phyloP scores from a whole-genome alignment of 2,329 filamentous ascomycete species.

The Penicillium crustosum region DNA sequence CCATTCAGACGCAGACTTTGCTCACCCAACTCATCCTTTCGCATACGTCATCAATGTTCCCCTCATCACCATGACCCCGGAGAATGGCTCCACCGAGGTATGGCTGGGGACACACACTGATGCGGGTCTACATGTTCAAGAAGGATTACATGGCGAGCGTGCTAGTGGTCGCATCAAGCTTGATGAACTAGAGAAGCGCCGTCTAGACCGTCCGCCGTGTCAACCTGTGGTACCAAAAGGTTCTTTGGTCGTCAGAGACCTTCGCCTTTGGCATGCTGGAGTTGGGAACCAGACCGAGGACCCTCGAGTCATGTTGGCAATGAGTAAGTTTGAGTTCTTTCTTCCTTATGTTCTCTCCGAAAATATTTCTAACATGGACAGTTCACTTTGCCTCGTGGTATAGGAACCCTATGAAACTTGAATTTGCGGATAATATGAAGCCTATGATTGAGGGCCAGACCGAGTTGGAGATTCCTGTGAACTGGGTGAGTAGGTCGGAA shows the following conservation, averaged over 20 bases:
- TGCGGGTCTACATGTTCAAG: constrained; percentile 42
- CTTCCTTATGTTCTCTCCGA: neutral
- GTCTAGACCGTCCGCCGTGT: constrained; percentile 43
- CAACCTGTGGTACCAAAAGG: constrained; percentile 57
- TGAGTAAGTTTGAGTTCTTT: constrained; percentile 35
- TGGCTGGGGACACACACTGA: constrained; percentile 58
- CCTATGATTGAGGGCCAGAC: constrained; percentile 45
- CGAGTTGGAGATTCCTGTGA: constrained; percentile 52
- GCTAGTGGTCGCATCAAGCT: constrained; percentile 53
- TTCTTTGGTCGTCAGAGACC: constrained; percentile 58
- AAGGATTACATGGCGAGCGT: constrained; percentile 53
- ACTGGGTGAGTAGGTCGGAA: constrained; percentile 49
- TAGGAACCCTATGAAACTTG: constrained; percentile 58
- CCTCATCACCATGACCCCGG: constrained; percentile 51
- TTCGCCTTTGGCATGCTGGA: constrained; percentile 64
- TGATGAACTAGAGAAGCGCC: constrained; percentile 38
- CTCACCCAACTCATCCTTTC: constrained; percentile 56
- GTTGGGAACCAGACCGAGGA: constrained; percentile 58
- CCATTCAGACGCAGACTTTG: constrained; percentile 61
- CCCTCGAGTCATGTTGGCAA: constrained; percentile 59
- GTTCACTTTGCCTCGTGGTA: constrained; percentile 61
- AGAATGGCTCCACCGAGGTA: constrained; percentile 60
- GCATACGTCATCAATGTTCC: constrained; percentile 57
- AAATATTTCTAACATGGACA: constrained; percentile 1
- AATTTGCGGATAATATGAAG: constrained; percentile 53